Base-by-base conservation (phyloP, 2,329 filamentous ascomycete species). In the Neopestalotiopsis sp. region DNA sequence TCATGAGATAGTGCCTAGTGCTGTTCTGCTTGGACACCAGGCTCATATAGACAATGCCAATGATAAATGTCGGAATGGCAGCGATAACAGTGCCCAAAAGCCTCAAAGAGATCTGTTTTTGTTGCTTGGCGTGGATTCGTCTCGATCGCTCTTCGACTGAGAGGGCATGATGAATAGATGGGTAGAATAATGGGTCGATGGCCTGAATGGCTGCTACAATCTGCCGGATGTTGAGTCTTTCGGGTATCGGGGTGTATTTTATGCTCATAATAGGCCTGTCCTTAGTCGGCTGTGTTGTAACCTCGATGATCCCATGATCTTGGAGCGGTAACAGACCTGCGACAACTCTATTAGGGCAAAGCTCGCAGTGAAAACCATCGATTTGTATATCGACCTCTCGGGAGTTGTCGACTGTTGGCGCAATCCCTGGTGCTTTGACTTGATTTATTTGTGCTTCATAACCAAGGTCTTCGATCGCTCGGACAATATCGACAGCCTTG, bases 11-110 rank as follows among this genome's bases (percentile, higher is more conserved):
- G 71, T 84, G 83, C 68, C 90, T 89, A 13, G 85, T 85, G 0
- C 80, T 72, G 73, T 94, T 87, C 1, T 84, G 80, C 3, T 85
- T 79, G 0, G 91, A 83, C 0, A 97, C 86, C 1, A 98, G 85
- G 70, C 88, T 94, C 95, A 97, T 98, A 81, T 94, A 97, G 1
- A 97, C 90, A 66, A 98, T 93, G 3, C 95, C 95, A 53, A 98
- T 90, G 65, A 97, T 78, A 74, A 98, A 95, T 0, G 93, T 94
- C 1, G 95, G 95, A 59, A 98, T 91, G 24, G 92, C 91, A 5
- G 92, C 83, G 32, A 91, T 74, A 34, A 92, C 79, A 1, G 93
- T 91, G 67, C 97, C 84, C 1, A 92, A 76, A 17, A 94, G 86
- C n/a, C 95, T 90, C 69, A 88, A 83, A 0, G 95, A 79, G 14